These are phyloP conservation scores for Lagerstroemia speciosa DNA, from an alignment of 345 rosid species.

Conservation along the genomic window DNA sequence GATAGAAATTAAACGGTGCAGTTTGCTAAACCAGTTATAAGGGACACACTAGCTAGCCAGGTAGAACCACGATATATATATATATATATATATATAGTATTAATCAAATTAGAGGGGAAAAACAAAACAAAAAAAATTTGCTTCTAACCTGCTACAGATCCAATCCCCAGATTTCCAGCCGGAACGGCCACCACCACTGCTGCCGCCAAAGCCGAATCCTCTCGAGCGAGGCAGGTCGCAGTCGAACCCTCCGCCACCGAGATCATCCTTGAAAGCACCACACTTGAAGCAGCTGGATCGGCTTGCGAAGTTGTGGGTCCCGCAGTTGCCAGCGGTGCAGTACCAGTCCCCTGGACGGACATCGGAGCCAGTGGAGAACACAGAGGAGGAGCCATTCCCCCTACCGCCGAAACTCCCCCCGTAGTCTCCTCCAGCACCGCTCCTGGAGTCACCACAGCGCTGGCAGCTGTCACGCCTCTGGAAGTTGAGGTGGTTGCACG, in stretches of 20 bases:
- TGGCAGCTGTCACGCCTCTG: conserved; percentile 81
- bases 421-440: conserved; percentile 13
- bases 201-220: conserved; percentile 20
- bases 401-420: conserved; percentile 31
- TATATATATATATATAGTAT: too few relatives aligned
- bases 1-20: background rate
- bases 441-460: conserved; percentile 40
- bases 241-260: conserved; percentile 27
- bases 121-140: background rate
- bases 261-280: conserved; percentile 68
- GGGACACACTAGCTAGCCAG: background rate
- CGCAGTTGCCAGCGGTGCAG: conserved; percentile 71
- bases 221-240: conserved; percentile 42
- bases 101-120: background rate
- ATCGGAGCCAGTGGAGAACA: conserved; percentile 70
- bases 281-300: conserved; percentile 92
- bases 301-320: conserved; percentile 87
- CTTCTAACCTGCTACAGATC: conserved; percentile 64
- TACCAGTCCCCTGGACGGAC: conserved; percentile 99
- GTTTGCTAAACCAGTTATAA: background rate
- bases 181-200: conserved; percentile 35
- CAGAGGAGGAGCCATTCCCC: conserved; percentile 48
- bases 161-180: conserved; percentile 91
- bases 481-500: conserved; percentile 78
- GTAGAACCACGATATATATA: background rate